Evolutionary conservation across 148 eudicot genomes (phyloP).

Genomic region (Chenopodium quinoa): DNA sequence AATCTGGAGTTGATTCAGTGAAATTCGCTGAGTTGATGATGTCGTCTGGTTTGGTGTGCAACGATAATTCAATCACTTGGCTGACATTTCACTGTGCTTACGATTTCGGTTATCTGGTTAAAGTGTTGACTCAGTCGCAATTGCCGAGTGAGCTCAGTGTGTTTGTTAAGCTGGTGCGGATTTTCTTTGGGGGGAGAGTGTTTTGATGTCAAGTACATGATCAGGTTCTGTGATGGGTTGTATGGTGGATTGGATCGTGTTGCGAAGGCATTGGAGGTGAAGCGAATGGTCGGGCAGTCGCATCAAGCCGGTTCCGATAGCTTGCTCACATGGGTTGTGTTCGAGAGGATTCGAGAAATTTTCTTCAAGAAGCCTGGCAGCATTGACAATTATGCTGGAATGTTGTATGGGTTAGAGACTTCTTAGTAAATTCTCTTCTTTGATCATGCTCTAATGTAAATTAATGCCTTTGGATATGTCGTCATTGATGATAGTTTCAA

Average conservation of each 20-base stretch:
- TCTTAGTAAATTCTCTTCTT: conserved; percentile 22
- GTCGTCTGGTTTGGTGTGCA: conserved; percentile 64
- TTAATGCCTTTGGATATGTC: neutral
- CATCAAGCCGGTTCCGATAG: conserved; percentile 89
- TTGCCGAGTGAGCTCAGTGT: conserved; percentile 39
- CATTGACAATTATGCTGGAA: conserved; percentile 40
- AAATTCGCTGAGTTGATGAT: conserved; percentile 51
- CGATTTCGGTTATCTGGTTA: conserved; percentile 59
- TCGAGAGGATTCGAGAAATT: conserved; percentile 37
- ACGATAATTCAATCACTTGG: conserved; percentile 39
- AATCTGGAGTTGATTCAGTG: conserved; percentile 41
- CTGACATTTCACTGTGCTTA: conserved; percentile 66
- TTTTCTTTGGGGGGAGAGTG: conserved; percentile 48
- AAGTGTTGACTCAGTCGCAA: conserved; percentile 38
- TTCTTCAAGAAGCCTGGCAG: conserved; percentile 31
- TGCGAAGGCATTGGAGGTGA: conserved; percentile 37
- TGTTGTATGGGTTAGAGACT: conserved; percentile 54
- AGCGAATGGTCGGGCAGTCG: conserved; percentile 44
- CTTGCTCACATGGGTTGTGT: conserved; percentile 58
- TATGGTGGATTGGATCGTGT: conserved; percentile 65
- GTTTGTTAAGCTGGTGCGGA: conserved; percentile 34
- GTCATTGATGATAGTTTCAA: neutral
- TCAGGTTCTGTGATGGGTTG: conserved; percentile 46
- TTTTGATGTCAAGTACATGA: conserved; percentile 67
- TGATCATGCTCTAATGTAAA: conserved; percentile 13